Conservation (phyloP, 768 basidiomycete genomes). For the Kwoniella shandongensis region DNA sequence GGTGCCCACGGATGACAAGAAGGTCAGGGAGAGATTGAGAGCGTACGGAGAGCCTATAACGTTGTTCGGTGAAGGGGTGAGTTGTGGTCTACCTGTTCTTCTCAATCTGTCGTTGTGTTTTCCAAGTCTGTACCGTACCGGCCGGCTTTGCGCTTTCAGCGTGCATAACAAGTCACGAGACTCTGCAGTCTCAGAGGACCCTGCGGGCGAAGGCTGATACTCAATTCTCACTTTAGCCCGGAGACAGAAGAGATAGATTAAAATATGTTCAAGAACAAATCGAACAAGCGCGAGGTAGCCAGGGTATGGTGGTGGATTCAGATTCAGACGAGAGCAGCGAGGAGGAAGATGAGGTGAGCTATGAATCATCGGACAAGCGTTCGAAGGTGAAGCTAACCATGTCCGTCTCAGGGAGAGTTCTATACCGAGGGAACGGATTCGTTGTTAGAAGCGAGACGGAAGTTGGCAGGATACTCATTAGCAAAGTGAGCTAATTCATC, state of each 20-base stretch:
- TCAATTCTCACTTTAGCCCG: slow-evolving; percentile 62
- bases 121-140: background rate
- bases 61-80: slow-evolving; percentile 91
- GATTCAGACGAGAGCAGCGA: slow-evolving; percentile 58
- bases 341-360: slow-evolving; percentile 45
- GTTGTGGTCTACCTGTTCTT: slow-evolving; percentile 54
- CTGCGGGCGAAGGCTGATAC: background rate
- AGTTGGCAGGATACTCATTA: slow-evolving; percentile 88
- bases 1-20: slow-evolving; percentile 94
- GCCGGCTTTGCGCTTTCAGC: background rate
- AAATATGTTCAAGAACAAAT: slow-evolving; percentile 94
- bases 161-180: no score
- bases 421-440: slow-evolving; percentile 88
- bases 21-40: slow-evolving; percentile 81
- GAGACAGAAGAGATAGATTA: slow-evolving; percentile 91
- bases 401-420: slow-evolving; percentile 71
- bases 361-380: background rate
- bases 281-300: slow-evolving; percentile 79
- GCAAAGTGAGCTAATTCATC: slow-evolving; percentile 70
- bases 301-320: slow-evolving; percentile 61
- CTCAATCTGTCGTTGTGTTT: background rate
- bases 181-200: background rate
- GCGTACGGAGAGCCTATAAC: slow-evolving; percentile 97
- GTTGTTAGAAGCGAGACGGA: slow-evolving; percentile 77
- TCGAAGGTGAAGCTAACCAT: slow-evolving; percentile 15